Base-by-base conservation (phyloP, 805 yeast genomes). In the Sporopachydermia lactativora region DNA sequence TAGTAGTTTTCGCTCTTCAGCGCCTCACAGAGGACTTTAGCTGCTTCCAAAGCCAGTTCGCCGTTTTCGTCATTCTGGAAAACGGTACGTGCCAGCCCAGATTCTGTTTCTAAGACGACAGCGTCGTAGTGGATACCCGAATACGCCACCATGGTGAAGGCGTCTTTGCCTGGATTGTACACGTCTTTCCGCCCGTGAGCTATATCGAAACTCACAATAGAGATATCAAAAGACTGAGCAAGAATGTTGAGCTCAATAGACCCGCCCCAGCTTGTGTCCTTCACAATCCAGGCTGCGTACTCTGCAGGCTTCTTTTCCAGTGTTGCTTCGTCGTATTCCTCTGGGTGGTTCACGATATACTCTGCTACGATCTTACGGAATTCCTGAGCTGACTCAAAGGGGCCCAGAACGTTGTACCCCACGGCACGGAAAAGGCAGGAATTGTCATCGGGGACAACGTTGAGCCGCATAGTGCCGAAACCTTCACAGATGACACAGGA, bases 61-160 rank as follows among this genome's bases (percentile, higher is more conserved):
- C 60, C 66, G 4, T 58, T 45, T 3, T 49, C 51, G 3, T 57
- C 54, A 3, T 54, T 57, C 15, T 58, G 54, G 55, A 78, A 75
- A 4, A 64, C 62, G 0, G 74, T 57, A 13, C 49, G 45, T 47
- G 70, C 75, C 2, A 51, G 43, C 1, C 45, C 50, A 16, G 53
- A 54, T 16, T 56, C 58, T 13, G 52, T 49, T 8, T 46, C 49
- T 36, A 65, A 56, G n/a, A 67, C 72, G 24, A 75, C 62, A 1
- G 77, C 61, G 53, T 81, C 92, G 53, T 80, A 81, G 57, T 81
- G 94, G 39, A 81, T 70, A 0, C 92, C 92, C 34, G 71, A 68
- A 51, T 80, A 81, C 5, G 77, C 57, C 15, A 81, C 59, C 13
- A 72, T 58, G n/a, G 76, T 66, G 49, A 69, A 76, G 16, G 50